phyloP scores from a whole-genome alignment of 306 rosid species.

The Cicer yamashitae region DNA sequence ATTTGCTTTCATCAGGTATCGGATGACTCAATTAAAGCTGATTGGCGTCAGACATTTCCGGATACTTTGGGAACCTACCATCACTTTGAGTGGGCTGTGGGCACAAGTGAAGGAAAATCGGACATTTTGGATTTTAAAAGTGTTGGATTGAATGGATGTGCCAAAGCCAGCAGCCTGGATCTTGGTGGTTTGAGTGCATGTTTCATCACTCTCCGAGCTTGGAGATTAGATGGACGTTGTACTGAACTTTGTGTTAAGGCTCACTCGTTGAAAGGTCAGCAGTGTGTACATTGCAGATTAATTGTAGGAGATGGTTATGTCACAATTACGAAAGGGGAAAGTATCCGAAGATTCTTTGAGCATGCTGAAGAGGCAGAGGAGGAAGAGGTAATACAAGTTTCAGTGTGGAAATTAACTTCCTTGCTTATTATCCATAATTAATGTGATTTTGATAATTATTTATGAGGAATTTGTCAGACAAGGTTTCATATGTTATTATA shows the following conservation, averaged over 20 bases:
- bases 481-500: slow-evolving; percentile 34
- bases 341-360: slow-evolving; percentile 90
- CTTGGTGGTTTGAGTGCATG: slow-evolving; percentile 86
- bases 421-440: slow-evolving; percentile 31
- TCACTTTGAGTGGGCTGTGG: slow-evolving; percentile 99
- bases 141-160: slow-evolving; percentile 88
- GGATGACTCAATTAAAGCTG: slow-evolving; percentile 81
- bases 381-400: slow-evolving; percentile 82
- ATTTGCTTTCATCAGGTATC: slow-evolving; percentile 68
- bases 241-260: slow-evolving; percentile 93
- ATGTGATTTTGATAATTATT: slow-evolving; percentile 23
- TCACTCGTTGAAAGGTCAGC: slow-evolving; percentile 91
- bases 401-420: slow-evolving; percentile 43
- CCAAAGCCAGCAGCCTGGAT: slow-evolving; percentile 75
- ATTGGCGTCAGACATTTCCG: slow-evolving; percentile 89
- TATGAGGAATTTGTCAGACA: slow-evolving; percentile 29
- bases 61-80: slow-evolving; percentile 83
- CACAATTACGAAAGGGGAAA: slow-evolving; percentile 92
- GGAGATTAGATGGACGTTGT: slow-evolving; percentile 93
- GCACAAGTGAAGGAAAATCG: slow-evolving; percentile 92
- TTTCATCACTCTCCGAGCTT: slow-evolving; percentile 89
- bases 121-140: slow-evolving; percentile 94
- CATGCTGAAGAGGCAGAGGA: slow-evolving; percentile 99
- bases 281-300: slow-evolving; percentile 95
- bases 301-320: slow-evolving; percentile 90